Base-by-base conservation (phyloP, 768 basidiomycete species). In the Amanita subjunquillea region DNA sequence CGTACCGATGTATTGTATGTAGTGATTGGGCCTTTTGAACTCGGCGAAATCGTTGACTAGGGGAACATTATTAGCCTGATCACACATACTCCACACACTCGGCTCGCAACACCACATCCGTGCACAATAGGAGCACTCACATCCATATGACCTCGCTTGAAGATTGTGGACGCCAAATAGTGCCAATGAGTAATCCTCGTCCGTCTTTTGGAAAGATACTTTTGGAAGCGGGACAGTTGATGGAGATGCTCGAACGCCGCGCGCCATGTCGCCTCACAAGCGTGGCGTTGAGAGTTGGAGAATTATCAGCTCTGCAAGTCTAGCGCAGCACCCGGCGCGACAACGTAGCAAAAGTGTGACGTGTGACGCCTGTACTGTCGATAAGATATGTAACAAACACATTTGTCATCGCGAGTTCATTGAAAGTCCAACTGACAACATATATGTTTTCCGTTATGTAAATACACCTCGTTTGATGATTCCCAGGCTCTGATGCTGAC, bases 1-100 rank as follows among this genome's bases (percentile, higher is more conserved):
- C 79, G 39, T 60, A 91, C 91, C 92, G 57, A 95, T 90, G 64
- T 95, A 82, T 40, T 91, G 83, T 62, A 95, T 88, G 63, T 96
- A 96, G 61, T 90, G 79, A 50, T 91, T 87, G 7, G 91, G 89
- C 55, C 83, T 70, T 56, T 69, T 67, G 61, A 91, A 93, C 37
- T 86, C 80, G 9, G 80, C 77, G 60, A 80, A 80, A 59, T 87
- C 83, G 74, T 74, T 69, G 50, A 69, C 73, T 77, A 48, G 25
- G 25, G 36, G 12, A 54, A 60, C 22, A 58, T 17, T 37, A 34
- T 34, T 34, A 34, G 34, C 34, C 13, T 34, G 0, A 34, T 34
- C 34, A 34, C 34, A 34, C 12, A 2, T 34, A 34, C 34, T 13
- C 34, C 12, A 5, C 49, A 15, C 37, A 7, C 51, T 9, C 52